phyloP scores from a whole-genome alignment of 495 filamentous ascomycete species.

The Halenospora varia region DNA sequence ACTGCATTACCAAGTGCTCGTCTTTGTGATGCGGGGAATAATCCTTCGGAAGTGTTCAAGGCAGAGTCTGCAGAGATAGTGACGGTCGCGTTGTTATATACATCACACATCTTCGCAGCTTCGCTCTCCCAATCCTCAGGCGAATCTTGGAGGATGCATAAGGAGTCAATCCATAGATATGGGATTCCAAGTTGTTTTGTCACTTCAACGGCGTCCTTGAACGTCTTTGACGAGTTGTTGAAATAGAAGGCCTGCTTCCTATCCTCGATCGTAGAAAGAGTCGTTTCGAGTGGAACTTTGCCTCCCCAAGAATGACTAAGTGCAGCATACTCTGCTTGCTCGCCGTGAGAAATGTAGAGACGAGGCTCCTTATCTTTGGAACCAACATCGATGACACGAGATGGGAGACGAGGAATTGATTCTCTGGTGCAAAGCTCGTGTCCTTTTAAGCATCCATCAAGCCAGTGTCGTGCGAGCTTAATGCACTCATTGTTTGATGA shows the following conservation, averaged over 20 bases:
- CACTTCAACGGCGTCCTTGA: conserved; percentile 28
- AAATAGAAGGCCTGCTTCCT: neutral
- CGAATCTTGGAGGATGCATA: conserved; percentile 32
- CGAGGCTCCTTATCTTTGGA: no score
- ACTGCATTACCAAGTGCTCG: no score
- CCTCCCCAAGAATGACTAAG: conserved; percentile 10
- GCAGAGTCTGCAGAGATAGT: conserved; percentile 12
- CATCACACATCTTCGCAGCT: conserved; percentile 1
- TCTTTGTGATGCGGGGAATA: no score
- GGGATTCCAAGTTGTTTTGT: conserved; percentile 21
- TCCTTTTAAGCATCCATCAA: neutral
- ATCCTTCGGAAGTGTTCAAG: no score
- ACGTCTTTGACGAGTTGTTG: conserved; percentile 11
- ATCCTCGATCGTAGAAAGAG: neutral
- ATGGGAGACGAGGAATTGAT: neutral
- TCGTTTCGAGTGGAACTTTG: neutral
- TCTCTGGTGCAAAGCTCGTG: neutral
- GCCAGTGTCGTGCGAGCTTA: neutral
- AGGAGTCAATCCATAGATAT: conserved; percentile 35
- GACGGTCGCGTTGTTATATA: conserved; percentile 7
- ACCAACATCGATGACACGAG: neutral
- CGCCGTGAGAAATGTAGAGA: neutral
- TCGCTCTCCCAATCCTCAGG: conserved; percentile 10
- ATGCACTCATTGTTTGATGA: neutral
- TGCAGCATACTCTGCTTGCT: neutral